A percentile compares a stretch with the other conserved stretches of the same genome.
Conservation (phyloP, 2,329 filamentous ascomycete species). For the Akanthomyces muscarius region DNA sequence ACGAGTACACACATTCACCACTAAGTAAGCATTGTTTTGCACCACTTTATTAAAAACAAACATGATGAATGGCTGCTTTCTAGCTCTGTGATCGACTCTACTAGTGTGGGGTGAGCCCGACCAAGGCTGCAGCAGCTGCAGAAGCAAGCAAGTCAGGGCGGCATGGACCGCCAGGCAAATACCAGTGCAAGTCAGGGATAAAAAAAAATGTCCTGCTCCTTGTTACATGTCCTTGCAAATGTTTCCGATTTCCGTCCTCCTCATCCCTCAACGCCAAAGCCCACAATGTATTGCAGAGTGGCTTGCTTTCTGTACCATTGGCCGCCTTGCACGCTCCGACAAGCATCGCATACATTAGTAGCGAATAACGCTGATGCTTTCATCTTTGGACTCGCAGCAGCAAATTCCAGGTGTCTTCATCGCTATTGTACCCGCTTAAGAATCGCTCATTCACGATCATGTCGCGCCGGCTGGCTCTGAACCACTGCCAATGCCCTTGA, state of each 20-base stretch:
- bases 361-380: not conserved
- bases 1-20: not conserved
- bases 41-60: not conserved
- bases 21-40: not conserved
- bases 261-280: not conserved
- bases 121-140: not conserved
- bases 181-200: not conserved
- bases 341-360: not conserved
- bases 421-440: no score
- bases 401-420: not conserved
- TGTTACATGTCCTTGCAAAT: not conserved
- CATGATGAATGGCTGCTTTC: not conserved
- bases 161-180: not conserved
- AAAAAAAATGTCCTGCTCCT: not conserved
- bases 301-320: not conserved
- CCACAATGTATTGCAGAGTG: not conserved
- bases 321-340: not conserved
- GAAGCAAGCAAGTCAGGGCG: constrained; percentile 5
- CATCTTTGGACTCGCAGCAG: not conserved
- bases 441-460: not conserved
- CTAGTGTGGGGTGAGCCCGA: not conserved
- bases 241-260: not conserved
- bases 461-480: not conserved
- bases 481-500: not conserved
- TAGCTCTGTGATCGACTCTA: not conserved